Percentiles rank a stretch among this genome's conserved stretches.
Conservation (phyloP, 495 filamentous ascomycete genomes). For the Saxophila tyrrhenica region DNA sequence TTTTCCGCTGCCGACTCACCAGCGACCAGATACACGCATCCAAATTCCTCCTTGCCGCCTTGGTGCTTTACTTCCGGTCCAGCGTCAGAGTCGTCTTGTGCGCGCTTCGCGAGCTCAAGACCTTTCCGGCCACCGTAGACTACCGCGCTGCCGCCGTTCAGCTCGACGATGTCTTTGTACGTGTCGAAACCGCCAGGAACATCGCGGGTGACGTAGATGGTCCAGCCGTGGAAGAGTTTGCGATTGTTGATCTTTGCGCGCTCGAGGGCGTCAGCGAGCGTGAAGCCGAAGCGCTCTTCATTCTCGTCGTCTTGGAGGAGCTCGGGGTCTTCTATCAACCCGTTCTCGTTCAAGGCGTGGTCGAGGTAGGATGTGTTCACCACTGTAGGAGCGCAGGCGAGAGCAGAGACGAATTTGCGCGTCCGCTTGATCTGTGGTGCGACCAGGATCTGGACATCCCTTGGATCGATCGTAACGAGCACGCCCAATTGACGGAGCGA, state of each 20-base stretch:
- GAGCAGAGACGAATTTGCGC: constrained; percentile 77
- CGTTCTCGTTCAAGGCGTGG: constrained; percentile 50
- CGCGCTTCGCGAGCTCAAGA: constrained; percentile 36
- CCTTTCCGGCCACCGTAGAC: constrained; percentile 64
- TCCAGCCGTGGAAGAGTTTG: constrained; percentile 56
- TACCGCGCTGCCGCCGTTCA: constrained; percentile 75
- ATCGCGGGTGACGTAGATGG: constrained; percentile 67
- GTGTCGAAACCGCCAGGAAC: constrained; percentile 73
- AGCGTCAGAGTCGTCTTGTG: constrained; percentile 19
- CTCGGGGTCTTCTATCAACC: constrained; percentile 21
- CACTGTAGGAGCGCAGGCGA: constrained; percentile 66
- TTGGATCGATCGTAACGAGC: constrained; percentile 58
- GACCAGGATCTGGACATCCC: constrained; percentile 72
- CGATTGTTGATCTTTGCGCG: constrained; percentile 66
- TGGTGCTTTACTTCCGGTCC: constrained; percentile 41
- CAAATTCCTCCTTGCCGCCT: constrained; percentile 44
- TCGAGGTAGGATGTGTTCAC: constrained; percentile 71
- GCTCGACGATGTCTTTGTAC: constrained; percentile 69
- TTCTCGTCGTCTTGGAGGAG: constrained; percentile 53
- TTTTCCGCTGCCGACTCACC: constrained; percentile 51
- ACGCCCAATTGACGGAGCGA: constrained; percentile 78
- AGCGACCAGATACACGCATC: constrained; percentile 62
- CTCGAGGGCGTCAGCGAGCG: constrained; percentile 49
- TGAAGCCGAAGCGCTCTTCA: constrained; percentile 58
- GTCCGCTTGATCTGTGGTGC: constrained; percentile 80